Conservation (phyloP, 2,329 filamentous ascomycete species). For the Zopfia rhizophila region DNA sequence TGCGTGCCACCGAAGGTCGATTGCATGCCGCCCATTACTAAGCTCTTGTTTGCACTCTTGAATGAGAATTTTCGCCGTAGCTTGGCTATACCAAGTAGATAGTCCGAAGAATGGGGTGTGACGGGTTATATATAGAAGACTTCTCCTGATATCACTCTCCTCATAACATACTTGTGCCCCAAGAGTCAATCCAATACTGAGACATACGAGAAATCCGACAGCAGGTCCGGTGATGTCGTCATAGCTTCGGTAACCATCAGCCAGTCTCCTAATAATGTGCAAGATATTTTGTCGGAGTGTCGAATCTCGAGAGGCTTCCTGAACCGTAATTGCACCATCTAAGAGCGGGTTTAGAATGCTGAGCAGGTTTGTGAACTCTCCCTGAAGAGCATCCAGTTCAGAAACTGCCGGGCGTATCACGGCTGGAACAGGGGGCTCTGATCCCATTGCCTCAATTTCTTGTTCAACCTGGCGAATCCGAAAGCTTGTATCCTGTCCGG, state of each 20-base stretch:
- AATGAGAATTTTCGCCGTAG: constrained; percentile 29
- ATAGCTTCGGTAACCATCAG: constrained; percentile 77
- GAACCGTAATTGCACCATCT: constrained; percentile 30
- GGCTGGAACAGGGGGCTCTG: constrained; percentile 71
- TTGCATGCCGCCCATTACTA: constrained; percentile 27
- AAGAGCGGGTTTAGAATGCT: constrained; percentile 44
- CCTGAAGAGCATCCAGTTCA: constrained; percentile 77
- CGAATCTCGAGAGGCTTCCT: constrained; percentile 41
- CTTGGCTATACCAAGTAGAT: constrained; percentile 11
- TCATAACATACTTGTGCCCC: constrained; percentile 33
- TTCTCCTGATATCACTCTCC: constrained; percentile 25
- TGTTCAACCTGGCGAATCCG: constrained; percentile 71
- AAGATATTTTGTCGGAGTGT: constrained; percentile 66
- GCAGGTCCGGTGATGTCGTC: constrained; percentile 85
- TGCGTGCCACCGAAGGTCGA: constrained; percentile 51
- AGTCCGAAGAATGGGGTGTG: constrained; percentile 48
- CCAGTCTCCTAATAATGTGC: constrained; percentile 76
- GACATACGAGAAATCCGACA: constrained; percentile 79
- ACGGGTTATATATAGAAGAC: constrained; percentile 35
- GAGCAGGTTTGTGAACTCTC: constrained; percentile 82
- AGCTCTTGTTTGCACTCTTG: constrained; percentile 32
- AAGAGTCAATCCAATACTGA: constrained; percentile 79
- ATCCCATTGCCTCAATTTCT: constrained; percentile 72
- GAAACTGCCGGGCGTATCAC: constrained; percentile 78
- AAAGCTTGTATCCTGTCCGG: constrained; percentile 74